These are phyloP conservation scores for Raphanus sativus DNA, from an alignment of 345 rosid genomes.

Conservation along the genomic window DNA sequence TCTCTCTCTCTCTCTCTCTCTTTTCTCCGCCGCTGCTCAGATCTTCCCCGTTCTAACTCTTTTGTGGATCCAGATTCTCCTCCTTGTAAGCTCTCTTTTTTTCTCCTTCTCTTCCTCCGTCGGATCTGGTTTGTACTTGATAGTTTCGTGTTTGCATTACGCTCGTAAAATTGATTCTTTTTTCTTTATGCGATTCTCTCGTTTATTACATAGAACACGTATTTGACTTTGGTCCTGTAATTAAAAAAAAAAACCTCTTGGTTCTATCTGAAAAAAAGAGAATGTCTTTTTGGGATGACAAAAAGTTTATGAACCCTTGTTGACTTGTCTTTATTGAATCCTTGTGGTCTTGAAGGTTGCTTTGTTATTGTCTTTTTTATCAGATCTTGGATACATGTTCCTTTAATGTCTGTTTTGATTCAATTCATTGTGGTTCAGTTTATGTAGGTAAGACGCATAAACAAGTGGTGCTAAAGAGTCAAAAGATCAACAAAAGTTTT, in stretches of 20 bases:
- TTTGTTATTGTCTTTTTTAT: neutral
- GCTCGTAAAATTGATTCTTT: neutral
- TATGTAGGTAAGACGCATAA: conserved; percentile 41
- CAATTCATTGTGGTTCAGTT: conserved; percentile 11
- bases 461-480: conserved; percentile 26
- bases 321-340: conserved; percentile 18
- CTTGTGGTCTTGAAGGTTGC: neutral
- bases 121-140: conserved; percentile 27
- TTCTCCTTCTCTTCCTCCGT: neutral
- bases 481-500: conserved; percentile 33
- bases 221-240: conserved; percentile 3
- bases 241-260: neutral
- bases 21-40: conserved; percentile 33
- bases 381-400: conserved; percentile 4
- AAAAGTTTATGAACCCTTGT: conserved; percentile 11
- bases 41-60: conserved; percentile 28
- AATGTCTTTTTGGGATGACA: neutral
- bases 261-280: conserved; percentile 10
- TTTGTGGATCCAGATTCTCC: conserved; percentile 55
- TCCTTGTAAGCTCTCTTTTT: conserved; percentile 53
- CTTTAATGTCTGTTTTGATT: neutral
- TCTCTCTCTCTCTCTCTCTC: conserved; percentile 23
- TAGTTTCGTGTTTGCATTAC: neutral
- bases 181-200: neutral
- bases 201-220: neutral